Percentiles rank a stretch among this genome's conserved stretches.
phyloP scores from a whole-genome alignment of 2,329 filamentous ascomycete genomes.

The Aspergillus awamori region DNA sequence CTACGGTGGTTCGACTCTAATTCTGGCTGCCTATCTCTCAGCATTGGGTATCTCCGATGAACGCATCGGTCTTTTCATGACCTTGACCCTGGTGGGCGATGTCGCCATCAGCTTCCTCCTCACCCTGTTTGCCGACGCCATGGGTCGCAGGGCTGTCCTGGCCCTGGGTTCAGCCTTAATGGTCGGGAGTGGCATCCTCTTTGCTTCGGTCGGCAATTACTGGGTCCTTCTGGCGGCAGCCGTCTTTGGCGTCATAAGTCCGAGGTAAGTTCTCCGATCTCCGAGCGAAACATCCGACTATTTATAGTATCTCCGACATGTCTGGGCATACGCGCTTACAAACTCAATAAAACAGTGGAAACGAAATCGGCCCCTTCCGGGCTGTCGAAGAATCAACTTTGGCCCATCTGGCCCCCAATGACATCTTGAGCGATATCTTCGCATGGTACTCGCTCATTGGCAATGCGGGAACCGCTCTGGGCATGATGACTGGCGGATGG shows the following conservation, averaged over 20 bases:
- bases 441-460: constrained; percentile 63
- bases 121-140: constrained; percentile 61
- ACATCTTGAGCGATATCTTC: constrained; percentile 63
- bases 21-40: constrained; percentile 64
- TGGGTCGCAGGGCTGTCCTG: constrained; percentile 60
- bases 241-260: constrained; percentile 63
- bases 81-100: constrained; percentile 63
- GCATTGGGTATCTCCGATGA: constrained; percentile 59
- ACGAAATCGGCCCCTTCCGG: constrained; percentile 69
- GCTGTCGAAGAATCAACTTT: constrained; percentile 68
- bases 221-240: constrained; percentile 63
- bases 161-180: constrained; percentile 59
- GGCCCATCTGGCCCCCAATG: constrained; percentile 60
- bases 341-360: constrained; percentile 45
- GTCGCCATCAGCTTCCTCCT: constrained; percentile 61
- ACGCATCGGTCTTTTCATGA: constrained; percentile 67
- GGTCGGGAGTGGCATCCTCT: constrained; percentile 58
- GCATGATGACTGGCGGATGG: constrained; percentile 64
- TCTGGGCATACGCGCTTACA: not conserved
- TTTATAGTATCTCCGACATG: not conserved
- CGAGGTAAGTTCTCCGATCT: constrained; percentile 41
- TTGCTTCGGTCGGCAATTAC: constrained; percentile 59
- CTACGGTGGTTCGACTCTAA: constrained; percentile 63
- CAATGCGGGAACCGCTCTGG: constrained; percentile 62
- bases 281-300: not conserved